These are phyloP conservation scores for Melanomma pulvis-pyrius DNA, from an alignment of 495 filamentous ascomycete genomes.

Conservation along the genomic window DNA sequence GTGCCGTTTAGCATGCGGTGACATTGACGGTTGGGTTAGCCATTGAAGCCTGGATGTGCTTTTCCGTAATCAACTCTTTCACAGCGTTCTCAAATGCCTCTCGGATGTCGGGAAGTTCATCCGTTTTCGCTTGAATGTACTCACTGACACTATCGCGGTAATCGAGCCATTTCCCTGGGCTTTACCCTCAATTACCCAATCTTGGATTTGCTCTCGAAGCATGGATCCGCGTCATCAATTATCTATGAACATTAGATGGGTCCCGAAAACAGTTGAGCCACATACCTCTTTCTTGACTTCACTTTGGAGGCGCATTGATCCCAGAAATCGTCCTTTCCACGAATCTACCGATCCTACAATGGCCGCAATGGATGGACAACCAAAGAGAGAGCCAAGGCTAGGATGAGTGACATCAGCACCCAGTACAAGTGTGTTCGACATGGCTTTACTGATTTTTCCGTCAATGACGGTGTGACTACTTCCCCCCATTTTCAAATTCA, in stretches of 20 bases:
- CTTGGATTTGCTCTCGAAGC: constrained; percentile 9
- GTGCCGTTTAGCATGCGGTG: constrained; percentile 24
- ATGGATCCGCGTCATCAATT: constrained; percentile 1
- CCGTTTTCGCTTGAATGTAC: neutral
- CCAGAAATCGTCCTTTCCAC: constrained; percentile 8
- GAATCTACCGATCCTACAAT: constrained; percentile 21
- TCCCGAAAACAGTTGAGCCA: neutral
- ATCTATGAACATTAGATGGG: constrained; percentile 7
- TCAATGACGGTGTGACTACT: constrained; percentile 12
- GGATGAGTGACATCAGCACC: constrained; percentile 34
- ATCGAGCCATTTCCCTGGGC: constrained; percentile 10
- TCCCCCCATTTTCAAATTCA: constrained; percentile 22
- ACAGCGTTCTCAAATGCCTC: constrained; percentile 42
- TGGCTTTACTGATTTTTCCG: neutral
- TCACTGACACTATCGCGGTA: constrained; percentile 34
- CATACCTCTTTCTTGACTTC: neutral
- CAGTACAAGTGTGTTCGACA: constrained; percentile 16
- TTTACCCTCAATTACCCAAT: neutral
- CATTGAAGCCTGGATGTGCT: constrained; percentile 43
- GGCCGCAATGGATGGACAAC: constrained; percentile 11
- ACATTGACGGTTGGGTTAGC: constrained; percentile 1
- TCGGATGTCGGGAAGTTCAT: constrained; percentile 20
- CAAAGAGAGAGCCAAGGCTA: neutral
- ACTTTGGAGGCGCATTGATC: constrained; percentile 22
- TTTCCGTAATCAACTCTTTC: constrained; percentile 15